Evolutionary conservation across 176 grass and related monocot species (phyloP).

Genomic region (Tillandsia fasciculata): DNA sequence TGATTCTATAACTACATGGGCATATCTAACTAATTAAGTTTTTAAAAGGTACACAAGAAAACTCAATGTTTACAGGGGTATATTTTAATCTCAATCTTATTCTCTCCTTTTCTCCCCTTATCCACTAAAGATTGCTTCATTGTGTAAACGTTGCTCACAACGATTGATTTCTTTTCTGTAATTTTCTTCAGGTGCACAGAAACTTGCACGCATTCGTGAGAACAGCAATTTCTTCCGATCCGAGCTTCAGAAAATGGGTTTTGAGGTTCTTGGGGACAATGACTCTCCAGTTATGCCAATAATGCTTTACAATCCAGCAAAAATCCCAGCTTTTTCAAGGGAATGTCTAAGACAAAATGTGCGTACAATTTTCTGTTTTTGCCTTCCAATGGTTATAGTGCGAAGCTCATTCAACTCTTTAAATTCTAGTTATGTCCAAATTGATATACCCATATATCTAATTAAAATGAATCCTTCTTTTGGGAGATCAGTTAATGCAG

Average conservation of each 20-base stretch:
- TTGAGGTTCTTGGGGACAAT: slow-evolving; percentile 86
- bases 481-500: too few relatives aligned
- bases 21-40: too few relatives aligned
- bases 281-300: slow-evolving; percentile 84
- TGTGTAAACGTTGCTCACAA: neutral
- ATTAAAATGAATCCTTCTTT: too few relatives aligned
- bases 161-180: slow-evolving; percentile 11
- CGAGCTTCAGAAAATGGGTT: slow-evolving; percentile 87
- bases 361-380: slow-evolving; percentile 12
- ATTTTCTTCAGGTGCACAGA: slow-evolving; percentile 54
- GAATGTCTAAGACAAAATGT: slow-evolving; percentile 76
- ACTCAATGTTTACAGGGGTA: too few relatives aligned
- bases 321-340: slow-evolving; percentile 79
- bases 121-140: neutral
- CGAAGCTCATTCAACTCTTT: neutral
- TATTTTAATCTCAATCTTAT: too few relatives aligned
- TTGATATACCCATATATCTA: neutral
- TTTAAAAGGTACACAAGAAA: too few relatives aligned
- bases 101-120: neutral
- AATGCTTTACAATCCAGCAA: slow-evolving; percentile 84
- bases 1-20: too few relatives aligned
- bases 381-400: neutral
- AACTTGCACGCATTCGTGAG: slow-evolving; percentile 74
- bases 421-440: neutral
- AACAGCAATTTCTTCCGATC: slow-evolving; percentile 92